Percentiles rank a stretch among this genome's conserved stretches.
These are phyloP conservation scores for Solanum ossicruentum DNA, from an alignment of 257 asterid genomes.

Conservation along the genomic window DNA sequence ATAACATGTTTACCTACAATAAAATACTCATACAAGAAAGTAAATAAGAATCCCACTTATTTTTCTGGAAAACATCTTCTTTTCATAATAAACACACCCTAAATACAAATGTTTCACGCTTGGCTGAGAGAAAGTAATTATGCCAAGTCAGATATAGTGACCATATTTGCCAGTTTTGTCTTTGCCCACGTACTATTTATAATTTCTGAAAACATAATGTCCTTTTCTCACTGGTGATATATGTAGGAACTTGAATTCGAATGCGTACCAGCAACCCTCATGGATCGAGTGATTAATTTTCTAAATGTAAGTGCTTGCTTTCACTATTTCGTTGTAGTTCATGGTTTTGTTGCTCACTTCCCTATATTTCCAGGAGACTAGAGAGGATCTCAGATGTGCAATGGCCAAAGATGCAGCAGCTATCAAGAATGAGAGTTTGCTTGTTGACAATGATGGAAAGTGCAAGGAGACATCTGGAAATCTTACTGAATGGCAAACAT, in stretches of 20 bases:
- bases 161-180: neutral
- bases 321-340: neutral
- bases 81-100: too few relatives aligned
- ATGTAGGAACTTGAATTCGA: conserved; percentile 65
- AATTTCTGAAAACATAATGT: neutral
- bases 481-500: conserved; percentile 19
- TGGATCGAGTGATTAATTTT: conserved; percentile 73
- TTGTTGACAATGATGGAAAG: conserved; percentile 15
- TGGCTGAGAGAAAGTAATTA: neutral
- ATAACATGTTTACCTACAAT: too few relatives aligned
- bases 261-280: conserved; percentile 67
- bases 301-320: conserved; percentile 49
- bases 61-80: too few relatives aligned
- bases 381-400: conserved; percentile 80
- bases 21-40: too few relatives aligned
- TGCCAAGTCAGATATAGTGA: neutral
- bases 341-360: conserved; percentile 16
- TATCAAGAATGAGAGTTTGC: conserved; percentile 56
- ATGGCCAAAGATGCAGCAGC: conserved; percentile 86
- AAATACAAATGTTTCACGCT: neutral
- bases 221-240: conserved; percentile 1
- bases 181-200: neutral
- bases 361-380: conserved; percentile 34
- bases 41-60: too few relatives aligned
- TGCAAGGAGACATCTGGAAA: conserved; percentile 11